Evolutionary conservation across 371 early-diverging fungal genomes (phyloP), one percentile per base, ranked within the genome.

Genomic region (Mortierella sp.): DNA sequence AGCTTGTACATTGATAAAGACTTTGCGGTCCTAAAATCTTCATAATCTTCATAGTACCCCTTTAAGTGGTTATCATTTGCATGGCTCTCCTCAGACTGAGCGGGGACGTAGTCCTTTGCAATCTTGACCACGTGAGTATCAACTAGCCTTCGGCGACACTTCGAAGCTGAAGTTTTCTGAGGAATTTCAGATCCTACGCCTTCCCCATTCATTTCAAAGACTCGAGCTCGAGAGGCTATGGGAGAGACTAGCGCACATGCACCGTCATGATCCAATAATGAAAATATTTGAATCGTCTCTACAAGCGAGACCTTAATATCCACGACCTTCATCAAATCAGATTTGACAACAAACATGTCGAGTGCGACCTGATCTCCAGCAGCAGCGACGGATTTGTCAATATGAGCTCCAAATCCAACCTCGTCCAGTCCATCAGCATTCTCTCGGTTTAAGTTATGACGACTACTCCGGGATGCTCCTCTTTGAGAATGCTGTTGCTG

Each of bases 241-340:
- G 60, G 64, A 2, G 64, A 58, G 1, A 58, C 45, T 13, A 61
- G 51, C 19, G 15, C 26, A 28, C 58, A 61, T 12, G 23, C n/a
- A 2, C 47, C 22, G 3, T 70, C 53, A 47, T 51, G 32, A 13
- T 72, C 56, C 34, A 77, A 3, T 19, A 73, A 37, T 17, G 80
- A 69, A 53, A 57, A 79, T 8, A 74, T 57, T 26, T 73, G 66
- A 12, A 67, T 66, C 19, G 80, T 79, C 60, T 79, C 80, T 31
- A 79, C 80, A 1, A 79, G 54, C 13, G 80, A 79, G n/a, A 79
- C 80, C 34, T 79, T 79, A 57, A 79, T 79, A 23, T 79, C 73
- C 15, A 79, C 70, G 2, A 79, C 74, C 37, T 69, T 68, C 70
- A 79, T 70, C 35, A 73, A n/a, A 60, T 79, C 70, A 12, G 80